Conservation (phyloP, 2,329 filamentous ascomycete genomes). For the Magnaporthales sp. region DNA sequence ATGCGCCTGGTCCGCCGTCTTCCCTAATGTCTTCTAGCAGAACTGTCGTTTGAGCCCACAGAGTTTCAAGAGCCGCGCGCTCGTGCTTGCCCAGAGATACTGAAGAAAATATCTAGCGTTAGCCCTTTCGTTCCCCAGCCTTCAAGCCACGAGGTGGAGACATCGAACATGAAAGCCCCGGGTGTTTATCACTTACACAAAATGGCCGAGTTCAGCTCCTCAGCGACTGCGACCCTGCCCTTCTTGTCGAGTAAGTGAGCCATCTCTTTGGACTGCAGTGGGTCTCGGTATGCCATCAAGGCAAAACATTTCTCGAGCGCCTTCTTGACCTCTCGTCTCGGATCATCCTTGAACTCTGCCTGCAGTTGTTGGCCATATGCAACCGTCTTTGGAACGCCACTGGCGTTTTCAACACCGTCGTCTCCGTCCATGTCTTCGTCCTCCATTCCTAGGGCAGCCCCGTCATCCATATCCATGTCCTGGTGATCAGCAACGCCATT, state of each 20-base stretch:
- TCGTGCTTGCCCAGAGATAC: conserved; percentile 87
- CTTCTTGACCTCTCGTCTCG: conserved; percentile 60
- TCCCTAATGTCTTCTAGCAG: conserved; percentile 75
- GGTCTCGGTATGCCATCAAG: conserved; percentile 78
- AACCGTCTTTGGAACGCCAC: conserved; percentile 28
- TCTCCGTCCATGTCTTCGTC: conserved; percentile 47
- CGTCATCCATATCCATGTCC: conserved; percentile 47
- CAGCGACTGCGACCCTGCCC: conserved; percentile 71
- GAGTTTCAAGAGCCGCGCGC: conserved; percentile 71
- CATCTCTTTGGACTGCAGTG: conserved; percentile 63
- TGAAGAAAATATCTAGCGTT: conserved; percentile 25
- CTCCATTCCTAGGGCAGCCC: conserved; percentile 14
- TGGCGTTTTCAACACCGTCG: conserved; percentile 24
- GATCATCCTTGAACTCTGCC: conserved; percentile 66
- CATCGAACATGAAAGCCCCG: background rate
- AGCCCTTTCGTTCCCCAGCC: background rate
- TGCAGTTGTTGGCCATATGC: conserved; percentile 72
- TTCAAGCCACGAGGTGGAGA: background rate
- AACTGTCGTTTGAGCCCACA: conserved; percentile 80
- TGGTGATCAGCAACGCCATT: conserved; percentile 26
- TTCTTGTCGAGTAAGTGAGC: conserved; percentile 68
- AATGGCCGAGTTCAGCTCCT: conserved; percentile 91
- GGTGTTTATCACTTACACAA: conserved; percentile 51
- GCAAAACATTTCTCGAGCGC: conserved; percentile 80
- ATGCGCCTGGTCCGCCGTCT: conserved; percentile 72